phyloP scores from a whole-genome alignment of 495 filamentous ascomycete species.

The Choiromyces venosus region DNA sequence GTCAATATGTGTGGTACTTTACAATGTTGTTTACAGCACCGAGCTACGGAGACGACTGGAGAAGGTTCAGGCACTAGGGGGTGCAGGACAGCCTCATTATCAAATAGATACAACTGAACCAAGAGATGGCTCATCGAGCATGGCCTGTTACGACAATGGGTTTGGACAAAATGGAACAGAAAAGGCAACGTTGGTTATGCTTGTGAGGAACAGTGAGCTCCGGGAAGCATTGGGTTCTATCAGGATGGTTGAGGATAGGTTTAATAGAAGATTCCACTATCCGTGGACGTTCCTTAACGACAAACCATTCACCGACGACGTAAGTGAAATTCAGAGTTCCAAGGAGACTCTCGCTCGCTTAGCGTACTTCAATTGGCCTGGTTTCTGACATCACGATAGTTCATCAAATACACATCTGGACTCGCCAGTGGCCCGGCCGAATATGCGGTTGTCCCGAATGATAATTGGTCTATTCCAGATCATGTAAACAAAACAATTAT shows the following conservation, averaged over 20 bases:
- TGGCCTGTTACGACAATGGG: not conserved
- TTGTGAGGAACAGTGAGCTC: constrained; percentile 35
- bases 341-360: not conserved
- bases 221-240: constrained; percentile 27
- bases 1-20: constrained; percentile 15
- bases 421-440: constrained; percentile 35
- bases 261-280: constrained; percentile 97
- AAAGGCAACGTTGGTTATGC: constrained; percentile 36
- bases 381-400: constrained; percentile 16
- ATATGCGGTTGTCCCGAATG: constrained; percentile 74
- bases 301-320: constrained; percentile 75
- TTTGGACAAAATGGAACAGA: constrained; percentile 26
- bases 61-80: not conserved
- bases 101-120: not conserved
- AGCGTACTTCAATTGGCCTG: not conserved
- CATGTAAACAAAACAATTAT: constrained; percentile 85
- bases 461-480: constrained; percentile 83
- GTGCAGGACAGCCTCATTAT: not conserved
- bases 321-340: constrained; percentile 5
- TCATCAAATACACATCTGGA: constrained; percentile 32
- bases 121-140: not conserved
- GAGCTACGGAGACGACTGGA: constrained; percentile 19
- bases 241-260: constrained; percentile 35
- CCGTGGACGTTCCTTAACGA: constrained; percentile 99
- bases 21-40: constrained; percentile 24